These are phyloP conservation scores for Ceratocystis papillata DNA, from an alignment of 2,329 filamentous ascomycete species.

Conservation along the genomic window DNA sequence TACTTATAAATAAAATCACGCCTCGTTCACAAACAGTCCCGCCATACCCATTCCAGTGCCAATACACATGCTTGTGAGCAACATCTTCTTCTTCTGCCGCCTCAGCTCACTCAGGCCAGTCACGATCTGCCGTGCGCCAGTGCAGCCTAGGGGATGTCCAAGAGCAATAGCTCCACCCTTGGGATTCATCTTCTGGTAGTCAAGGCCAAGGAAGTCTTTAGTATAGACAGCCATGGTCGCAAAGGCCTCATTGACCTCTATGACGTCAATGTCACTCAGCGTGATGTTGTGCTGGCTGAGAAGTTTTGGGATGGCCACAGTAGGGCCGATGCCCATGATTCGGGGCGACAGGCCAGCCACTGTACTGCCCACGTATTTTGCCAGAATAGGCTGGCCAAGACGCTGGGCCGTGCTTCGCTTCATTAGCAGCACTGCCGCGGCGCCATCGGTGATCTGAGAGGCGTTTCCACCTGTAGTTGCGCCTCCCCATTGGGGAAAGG, in stretches of 20 bases:
- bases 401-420: slow-evolving; percentile 80
- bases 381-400: slow-evolving; percentile 81
- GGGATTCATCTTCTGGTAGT: slow-evolving; percentile 68
- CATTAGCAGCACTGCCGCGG: slow-evolving; percentile 84
- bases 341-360: slow-evolving; percentile 81
- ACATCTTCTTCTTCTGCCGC: slow-evolving; percentile 76
- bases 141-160: slow-evolving; percentile 71
- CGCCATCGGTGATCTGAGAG: slow-evolving; percentile 87
- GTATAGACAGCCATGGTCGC: slow-evolving; percentile 97
- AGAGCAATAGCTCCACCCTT: slow-evolving; percentile 73
- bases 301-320: slow-evolving; percentile 68
- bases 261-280: slow-evolving; percentile 73
- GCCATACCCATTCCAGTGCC: slow-evolving; percentile 61
- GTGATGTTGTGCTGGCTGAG: slow-evolving; percentile 66
- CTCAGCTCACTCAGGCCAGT: slow-evolving; percentile 79
- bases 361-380: slow-evolving; percentile 87
- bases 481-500: slow-evolving; percentile 82
- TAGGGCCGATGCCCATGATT: slow-evolving; percentile 91
- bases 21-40: slow-evolving; percentile 53
- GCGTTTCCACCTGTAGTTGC: slow-evolving; percentile 86
- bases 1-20: not conserved
- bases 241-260: slow-evolving; percentile 96
- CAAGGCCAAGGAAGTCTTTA: slow-evolving; percentile 57
- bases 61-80: slow-evolving; percentile 85
- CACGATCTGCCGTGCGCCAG: slow-evolving; percentile 70